A percentile compares a stretch with the other conserved stretches of the same genome.
Conservation (phyloP, 805 yeast genomes). For the Ogataea haglerorum region DNA sequence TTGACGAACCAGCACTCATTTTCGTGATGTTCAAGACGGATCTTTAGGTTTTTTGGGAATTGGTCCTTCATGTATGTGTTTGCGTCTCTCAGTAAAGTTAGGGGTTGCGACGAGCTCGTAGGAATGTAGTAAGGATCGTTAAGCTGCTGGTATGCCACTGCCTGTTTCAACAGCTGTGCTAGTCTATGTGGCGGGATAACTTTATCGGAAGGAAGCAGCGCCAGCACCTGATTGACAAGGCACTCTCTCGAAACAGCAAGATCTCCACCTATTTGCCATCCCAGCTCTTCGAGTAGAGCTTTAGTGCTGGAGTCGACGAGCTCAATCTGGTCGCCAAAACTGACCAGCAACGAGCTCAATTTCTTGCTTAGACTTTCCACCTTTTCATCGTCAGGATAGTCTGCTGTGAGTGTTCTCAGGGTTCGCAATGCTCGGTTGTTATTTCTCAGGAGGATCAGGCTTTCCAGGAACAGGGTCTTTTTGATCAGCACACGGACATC, state of each 20-base stretch:
- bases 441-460: constrained; percentile 32
- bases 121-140: constrained; percentile 23
- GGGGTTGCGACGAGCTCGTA: constrained; percentile 18
- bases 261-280: constrained; percentile 16
- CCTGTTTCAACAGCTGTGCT: constrained; percentile 48
- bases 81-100: constrained; percentile 16
- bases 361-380: constrained; percentile 9
- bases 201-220: constrained; percentile 45
- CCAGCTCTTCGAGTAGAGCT: constrained; percentile 13
- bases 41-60: constrained; percentile 45
- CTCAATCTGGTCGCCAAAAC: constrained; percentile 27
- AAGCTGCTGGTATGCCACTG: constrained; percentile 43
- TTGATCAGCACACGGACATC: constrained; percentile 33
- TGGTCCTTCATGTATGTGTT: constrained; percentile 19
- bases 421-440: constrained; percentile 35
- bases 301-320: constrained; percentile 12
- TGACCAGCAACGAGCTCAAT: constrained; percentile 21
- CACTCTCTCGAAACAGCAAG: constrained; percentile 34
- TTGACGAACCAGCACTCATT: constrained; percentile 84
- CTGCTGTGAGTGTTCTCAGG: constrained; percentile 30
- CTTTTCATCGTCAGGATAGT: constrained; percentile 20
- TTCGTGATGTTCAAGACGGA: constrained; percentile 48
- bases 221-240: constrained; percentile 41
- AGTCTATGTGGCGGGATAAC: constrained; percentile 49
- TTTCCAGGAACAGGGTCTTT: constrained; percentile 41